Conservation (phyloP, 768 basidiomycete species). For the Tricholoma matsutake region DNA sequence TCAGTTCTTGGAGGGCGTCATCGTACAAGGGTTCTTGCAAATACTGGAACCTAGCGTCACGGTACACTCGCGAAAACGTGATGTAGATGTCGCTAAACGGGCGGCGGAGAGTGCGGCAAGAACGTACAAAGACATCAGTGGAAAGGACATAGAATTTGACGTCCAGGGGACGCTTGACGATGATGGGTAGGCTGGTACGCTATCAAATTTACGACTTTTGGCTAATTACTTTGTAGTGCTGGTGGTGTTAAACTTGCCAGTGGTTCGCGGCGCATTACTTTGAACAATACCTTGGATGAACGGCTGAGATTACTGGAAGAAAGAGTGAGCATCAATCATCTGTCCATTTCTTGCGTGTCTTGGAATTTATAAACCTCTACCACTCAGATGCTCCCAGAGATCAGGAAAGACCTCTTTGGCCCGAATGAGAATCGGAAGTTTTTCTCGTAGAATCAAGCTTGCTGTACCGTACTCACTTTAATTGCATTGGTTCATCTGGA, state of each 20-base stretch:
- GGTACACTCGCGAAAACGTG: constrained; percentile 65
- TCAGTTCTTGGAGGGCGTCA: constrained; percentile 79
- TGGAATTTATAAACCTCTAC: neutral
- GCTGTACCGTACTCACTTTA: neutral
- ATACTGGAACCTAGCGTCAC: constrained; percentile 74
- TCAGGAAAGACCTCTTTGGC: constrained; percentile 86
- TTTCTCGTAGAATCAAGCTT: constrained; percentile 48
- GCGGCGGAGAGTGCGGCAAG: constrained; percentile 64
- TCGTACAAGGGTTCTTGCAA: constrained; percentile 83
- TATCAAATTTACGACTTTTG: neutral
- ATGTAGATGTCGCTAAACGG: constrained; percentile 54
- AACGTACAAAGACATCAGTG: constrained; percentile 77
- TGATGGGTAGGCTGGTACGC: constrained; percentile 52
- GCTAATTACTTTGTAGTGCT: constrained; percentile 44
- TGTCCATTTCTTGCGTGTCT: neutral
- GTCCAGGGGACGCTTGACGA: constrained; percentile 63
- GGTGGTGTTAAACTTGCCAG: constrained; percentile 82
- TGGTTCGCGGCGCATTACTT: constrained; percentile 72
- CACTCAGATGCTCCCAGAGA: constrained; percentile 90
- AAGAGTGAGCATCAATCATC: constrained; percentile 48
- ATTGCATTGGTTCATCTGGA: neutral
- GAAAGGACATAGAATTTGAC: constrained; percentile 53
- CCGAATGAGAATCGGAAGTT: constrained; percentile 91
- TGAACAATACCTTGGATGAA: constrained; percentile 96
- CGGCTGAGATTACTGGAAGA: constrained; percentile 87